Percentiles rank a stretch among this genome's conserved stretches.
phyloP scores from a whole-genome alignment of 768 basidiomycete genomes.

The Pulveroboletus sp. region DNA sequence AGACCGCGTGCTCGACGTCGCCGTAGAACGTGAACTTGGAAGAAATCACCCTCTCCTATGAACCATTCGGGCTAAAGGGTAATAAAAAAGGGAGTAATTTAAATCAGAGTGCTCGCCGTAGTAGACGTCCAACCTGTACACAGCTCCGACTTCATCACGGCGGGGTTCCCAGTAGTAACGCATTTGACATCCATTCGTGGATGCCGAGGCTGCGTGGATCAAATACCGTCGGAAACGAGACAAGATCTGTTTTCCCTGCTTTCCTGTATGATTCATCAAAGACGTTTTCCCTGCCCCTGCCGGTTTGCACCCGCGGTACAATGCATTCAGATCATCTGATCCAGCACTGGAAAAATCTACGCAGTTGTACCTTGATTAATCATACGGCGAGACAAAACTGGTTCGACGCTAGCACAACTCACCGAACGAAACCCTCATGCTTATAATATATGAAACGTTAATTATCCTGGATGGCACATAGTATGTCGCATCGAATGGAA shows the following conservation, averaged over 20 bases:
- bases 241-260: constrained; percentile 42
- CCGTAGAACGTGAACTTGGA: constrained; percentile 33
- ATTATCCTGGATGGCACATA: neutral
- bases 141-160: constrained; percentile 30
- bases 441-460: neutral
- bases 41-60: constrained; percentile 9
- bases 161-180: constrained; percentile 18
- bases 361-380: neutral
- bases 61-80: neutral
- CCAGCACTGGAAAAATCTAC: neutral
- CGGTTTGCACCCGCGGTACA: constrained; percentile 38
- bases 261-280: constrained; percentile 45
- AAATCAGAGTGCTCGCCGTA: constrained; percentile 42
- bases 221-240: constrained; percentile 34
- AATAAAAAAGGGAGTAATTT: neutral
- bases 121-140: constrained; percentile 49
- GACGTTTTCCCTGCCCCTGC: constrained; percentile 34
- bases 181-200: constrained; percentile 27
- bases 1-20: constrained; percentile 46
- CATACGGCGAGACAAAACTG: no score
- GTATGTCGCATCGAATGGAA: neutral
- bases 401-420: neutral
- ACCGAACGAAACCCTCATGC: neutral
- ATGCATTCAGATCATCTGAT: constrained; percentile 7
- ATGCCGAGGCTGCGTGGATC: constrained; percentile 24